These are phyloP conservation scores for Dalbergia cochinchinensis DNA, from an alignment of 306 rosid genomes.

Conservation along the genomic window DNA sequence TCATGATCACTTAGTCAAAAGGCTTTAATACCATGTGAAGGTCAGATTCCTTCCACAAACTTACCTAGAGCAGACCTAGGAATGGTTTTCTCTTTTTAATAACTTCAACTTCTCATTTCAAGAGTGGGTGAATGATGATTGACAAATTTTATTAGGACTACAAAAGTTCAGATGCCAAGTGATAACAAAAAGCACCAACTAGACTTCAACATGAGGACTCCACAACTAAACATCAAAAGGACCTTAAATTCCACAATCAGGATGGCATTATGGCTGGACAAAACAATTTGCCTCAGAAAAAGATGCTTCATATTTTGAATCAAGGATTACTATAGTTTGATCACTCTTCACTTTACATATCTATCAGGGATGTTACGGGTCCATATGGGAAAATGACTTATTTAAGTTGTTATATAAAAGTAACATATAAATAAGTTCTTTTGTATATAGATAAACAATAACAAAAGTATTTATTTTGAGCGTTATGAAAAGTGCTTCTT, in stretches of 20 bases:
- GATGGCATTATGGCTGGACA: constrained; percentile 13
- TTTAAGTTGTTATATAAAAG: too few relatives aligned
- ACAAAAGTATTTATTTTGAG: too few relatives aligned
- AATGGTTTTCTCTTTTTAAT: neutral
- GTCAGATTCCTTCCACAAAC: neutral
- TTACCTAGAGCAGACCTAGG: neutral
- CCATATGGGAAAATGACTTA: too few relatives aligned
- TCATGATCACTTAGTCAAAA: neutral
- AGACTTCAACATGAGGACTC: constrained; percentile 18
- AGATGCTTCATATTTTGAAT: constrained; percentile 11
- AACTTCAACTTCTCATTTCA: constrained; percentile 11
- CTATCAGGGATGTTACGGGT: neutral
- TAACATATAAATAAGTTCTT: too few relatives aligned
- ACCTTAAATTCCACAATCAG: neutral
- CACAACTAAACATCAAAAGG: constrained; percentile 14
- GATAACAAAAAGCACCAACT: constrained; percentile 10
- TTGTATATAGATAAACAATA: too few relatives aligned
- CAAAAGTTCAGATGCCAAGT: neutral
- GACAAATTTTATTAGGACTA: neutral
- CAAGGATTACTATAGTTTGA: neutral
- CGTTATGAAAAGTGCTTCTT: too few relatives aligned
- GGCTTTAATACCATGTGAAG: constrained; percentile 25
- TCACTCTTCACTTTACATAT: neutral
- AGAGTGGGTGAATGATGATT: neutral
- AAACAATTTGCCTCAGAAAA: neutral